Evolutionary conservation across 176 grass and related monocot genomes (phyloP).

Genomic region (Panicum miliaceum): DNA sequence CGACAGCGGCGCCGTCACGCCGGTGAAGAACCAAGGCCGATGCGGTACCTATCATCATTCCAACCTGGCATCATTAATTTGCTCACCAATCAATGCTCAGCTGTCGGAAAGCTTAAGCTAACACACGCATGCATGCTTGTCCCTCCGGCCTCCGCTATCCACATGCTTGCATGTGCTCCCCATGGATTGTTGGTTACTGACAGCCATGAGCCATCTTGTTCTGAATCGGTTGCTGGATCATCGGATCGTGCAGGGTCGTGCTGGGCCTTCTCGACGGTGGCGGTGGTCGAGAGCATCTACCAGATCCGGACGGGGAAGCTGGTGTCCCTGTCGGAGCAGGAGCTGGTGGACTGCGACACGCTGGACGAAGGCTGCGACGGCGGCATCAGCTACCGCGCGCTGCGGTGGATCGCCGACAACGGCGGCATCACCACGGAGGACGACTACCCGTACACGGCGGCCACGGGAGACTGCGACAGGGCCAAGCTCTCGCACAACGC

Average conservation of each 20-base stretch:
- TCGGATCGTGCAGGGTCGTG: constrained; percentile 46
- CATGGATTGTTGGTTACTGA: no score
- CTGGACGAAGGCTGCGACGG: constrained; percentile 59
- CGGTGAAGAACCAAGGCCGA: constrained; percentile 52
- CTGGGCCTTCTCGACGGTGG: constrained; percentile 73
- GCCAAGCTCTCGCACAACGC: constrained; percentile 45
- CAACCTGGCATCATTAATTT: neutral
- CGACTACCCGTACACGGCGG: constrained; percentile 61
- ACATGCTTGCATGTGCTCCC: constrained; percentile 16
- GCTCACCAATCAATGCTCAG: neutral
- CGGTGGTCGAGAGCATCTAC: constrained; percentile 56
- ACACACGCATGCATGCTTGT: constrained; percentile 12
- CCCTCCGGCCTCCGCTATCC: neutral
- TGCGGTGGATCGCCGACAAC: constrained; percentile 55
- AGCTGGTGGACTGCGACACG: constrained; percentile 70
- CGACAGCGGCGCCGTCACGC: constrained; percentile 46
- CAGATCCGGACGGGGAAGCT: constrained; percentile 63
- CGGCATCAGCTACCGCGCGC: constrained; percentile 60
- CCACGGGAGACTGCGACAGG: constrained; percentile 40
- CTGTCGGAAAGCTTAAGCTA: neutral
- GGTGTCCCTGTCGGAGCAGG: constrained; percentile 67
- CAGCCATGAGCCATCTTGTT: neutral
- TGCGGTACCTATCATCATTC: constrained; percentile 34
- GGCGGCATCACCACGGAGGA: constrained; percentile 57
- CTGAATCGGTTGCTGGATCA: neutral